Conservation (phyloP, 306 rosid genomes). For the Ochetophila trinervis region DNA sequence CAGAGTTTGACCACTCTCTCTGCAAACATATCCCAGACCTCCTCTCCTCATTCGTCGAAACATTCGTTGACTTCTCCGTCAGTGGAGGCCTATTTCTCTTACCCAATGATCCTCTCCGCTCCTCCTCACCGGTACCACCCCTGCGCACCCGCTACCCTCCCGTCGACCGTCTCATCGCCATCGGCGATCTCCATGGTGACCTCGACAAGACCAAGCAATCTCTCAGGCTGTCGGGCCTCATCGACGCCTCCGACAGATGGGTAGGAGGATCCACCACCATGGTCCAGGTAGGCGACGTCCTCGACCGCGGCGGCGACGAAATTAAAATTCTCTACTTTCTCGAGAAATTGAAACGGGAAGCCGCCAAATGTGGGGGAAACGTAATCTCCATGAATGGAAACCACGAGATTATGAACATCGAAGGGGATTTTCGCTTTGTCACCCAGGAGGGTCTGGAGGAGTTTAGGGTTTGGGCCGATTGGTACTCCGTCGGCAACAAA, state of each 20-base stretch:
- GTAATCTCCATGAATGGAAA: conserved; percentile 86
- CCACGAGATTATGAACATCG: conserved; percentile 94
- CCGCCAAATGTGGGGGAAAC: conserved; percentile 53
- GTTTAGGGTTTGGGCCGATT: conserved; percentile 68
- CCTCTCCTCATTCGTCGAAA: conserved; percentile 67
- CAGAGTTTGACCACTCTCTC: conserved; percentile 4
- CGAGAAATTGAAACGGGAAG: conserved; percentile 78
- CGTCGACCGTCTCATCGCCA: conserved; percentile 59
- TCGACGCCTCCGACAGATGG: conserved; percentile 61
- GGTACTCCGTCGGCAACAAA: conserved; percentile 57
- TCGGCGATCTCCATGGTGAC: conserved; percentile 95
- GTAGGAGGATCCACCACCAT: conserved; percentile 73
- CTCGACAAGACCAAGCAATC: conserved; percentile 73
- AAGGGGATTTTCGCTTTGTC: conserved; percentile 67
- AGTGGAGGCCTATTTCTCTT: conserved; percentile 70
- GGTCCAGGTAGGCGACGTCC: conserved; percentile 82
- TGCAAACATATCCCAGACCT: conserved; percentile 59
- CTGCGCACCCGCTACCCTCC: conserved; percentile 50
- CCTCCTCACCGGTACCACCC: conserved; percentile 4
- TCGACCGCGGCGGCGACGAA: conserved; percentile 90
- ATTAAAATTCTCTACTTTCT: conserved; percentile 69
- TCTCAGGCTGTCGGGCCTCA: conserved; percentile 57
- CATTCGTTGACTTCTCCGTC: conserved; percentile 90
- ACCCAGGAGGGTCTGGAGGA: conserved; percentile 53
- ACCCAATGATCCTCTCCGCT: not conserved